These are phyloP conservation scores for Persicaria maculosa DNA, from an alignment of 148 eudicot species.

Conservation along the genomic window DNA sequence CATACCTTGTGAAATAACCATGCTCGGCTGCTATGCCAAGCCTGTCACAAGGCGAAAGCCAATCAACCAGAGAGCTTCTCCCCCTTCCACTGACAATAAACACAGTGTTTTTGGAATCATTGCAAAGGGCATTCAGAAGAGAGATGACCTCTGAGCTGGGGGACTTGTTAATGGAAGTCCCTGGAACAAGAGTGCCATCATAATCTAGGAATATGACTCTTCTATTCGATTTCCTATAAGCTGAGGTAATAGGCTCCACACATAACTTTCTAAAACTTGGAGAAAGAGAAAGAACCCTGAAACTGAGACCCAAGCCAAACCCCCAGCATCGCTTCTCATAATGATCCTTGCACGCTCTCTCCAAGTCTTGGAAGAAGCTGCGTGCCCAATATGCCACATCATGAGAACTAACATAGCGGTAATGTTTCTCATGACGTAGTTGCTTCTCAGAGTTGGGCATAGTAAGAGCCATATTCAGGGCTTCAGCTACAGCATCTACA, in stretches of 20 bases:
- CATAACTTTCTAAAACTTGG: slow-evolving; percentile 72
- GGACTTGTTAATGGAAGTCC: slow-evolving; percentile 41
- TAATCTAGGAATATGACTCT: slow-evolving; percentile 78
- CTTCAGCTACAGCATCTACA: slow-evolving; percentile 62
- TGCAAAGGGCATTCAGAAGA: slow-evolving; percentile 41
- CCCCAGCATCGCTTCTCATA: slow-evolving; percentile 82
- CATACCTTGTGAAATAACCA: slow-evolving; percentile 59
- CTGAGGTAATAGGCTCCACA: slow-evolving; percentile 57
- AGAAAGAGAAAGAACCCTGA: slow-evolving; percentile 79
- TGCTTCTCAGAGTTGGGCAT: slow-evolving; percentile 50
- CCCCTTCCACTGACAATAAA: slow-evolving; percentile 74
- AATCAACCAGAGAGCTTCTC: slow-evolving; percentile 41
- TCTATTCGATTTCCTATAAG: slow-evolving; percentile 57
- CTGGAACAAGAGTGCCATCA: slow-evolving; percentile 66
- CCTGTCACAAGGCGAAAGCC: slow-evolving; percentile 62
- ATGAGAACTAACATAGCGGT: slow-evolving; percentile 74
- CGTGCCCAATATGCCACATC: slow-evolving; percentile 89
- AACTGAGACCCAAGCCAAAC: slow-evolving; percentile 78
- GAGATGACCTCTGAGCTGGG: slow-evolving; percentile 46
- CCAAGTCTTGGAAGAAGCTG: slow-evolving; percentile 79
- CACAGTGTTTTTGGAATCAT: slow-evolving; percentile 58
- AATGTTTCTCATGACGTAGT: slow-evolving; percentile 78
- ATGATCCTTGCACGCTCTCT: slow-evolving; percentile 76
- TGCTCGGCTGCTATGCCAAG: slow-evolving; percentile 76
- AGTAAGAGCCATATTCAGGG: slow-evolving; percentile 48